phyloP scores from a whole-genome alignment of 2,329 filamentous ascomycete genomes.

The Macrophomina phaseolina region DNA sequence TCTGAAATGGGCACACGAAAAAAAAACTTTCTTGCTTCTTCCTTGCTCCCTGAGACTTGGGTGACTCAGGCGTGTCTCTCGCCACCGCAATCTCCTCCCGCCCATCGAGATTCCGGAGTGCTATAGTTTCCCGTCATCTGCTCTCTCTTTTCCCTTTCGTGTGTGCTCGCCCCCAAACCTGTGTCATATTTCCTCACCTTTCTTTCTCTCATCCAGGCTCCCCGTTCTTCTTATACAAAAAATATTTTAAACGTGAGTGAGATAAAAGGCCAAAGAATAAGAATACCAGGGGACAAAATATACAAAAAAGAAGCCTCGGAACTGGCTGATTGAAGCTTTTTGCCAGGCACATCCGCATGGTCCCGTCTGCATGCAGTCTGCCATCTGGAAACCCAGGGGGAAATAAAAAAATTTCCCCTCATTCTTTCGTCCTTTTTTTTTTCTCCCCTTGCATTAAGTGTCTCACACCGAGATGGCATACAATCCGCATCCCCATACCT shows the following conservation, averaged over 20 bases:
- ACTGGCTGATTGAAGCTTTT: neutral
- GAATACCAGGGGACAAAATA: neutral
- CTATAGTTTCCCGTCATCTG: too few relatives aligned
- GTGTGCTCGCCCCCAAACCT: neutral
- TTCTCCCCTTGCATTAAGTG: neutral
- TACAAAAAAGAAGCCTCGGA: neutral
- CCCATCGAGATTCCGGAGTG: neutral
- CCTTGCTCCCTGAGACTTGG: neutral
- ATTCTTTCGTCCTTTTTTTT: neutral
- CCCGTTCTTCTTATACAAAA: neutral
- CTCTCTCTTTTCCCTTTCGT: neutral
- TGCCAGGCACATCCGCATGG: neutral
- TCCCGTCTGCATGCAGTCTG: neutral
- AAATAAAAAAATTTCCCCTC: neutral
- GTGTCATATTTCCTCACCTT: too few relatives aligned
- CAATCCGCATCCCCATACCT: neutral
- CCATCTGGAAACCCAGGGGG: neutral
- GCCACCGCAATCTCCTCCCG: neutral
- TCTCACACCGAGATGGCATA: neutral
- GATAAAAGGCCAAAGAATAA: neutral
- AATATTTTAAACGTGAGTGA: neutral
- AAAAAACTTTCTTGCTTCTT: neutral
- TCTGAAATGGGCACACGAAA: neutral
- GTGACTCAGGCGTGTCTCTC: too few relatives aligned
- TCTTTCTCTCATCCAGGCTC: neutral